These are phyloP conservation scores for Potentilla sterilis DNA, from an alignment of 306 rosid species.

Conservation along the genomic window DNA sequence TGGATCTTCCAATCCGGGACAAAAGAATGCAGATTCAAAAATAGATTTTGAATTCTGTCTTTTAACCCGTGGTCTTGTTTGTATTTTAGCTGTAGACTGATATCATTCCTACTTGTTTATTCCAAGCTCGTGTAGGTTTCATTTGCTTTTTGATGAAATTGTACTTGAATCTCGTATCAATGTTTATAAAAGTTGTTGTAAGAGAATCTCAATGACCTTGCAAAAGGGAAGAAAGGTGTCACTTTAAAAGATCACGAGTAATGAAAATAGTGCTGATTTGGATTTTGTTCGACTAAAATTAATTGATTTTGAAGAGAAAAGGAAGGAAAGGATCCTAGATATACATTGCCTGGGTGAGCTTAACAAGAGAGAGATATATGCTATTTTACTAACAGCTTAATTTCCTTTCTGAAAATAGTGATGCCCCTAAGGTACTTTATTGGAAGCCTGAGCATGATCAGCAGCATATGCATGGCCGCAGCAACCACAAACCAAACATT, in stretches of 20 bases:
- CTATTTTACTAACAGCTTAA: background rate
- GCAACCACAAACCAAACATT: slow-evolving; percentile 25
- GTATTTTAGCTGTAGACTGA: slow-evolving; percentile 16
- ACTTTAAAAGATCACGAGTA: background rate
- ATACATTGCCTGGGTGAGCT: background rate
- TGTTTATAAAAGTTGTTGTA: background rate
- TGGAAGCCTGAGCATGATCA: slow-evolving; percentile 3
- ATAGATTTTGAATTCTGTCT: slow-evolving; percentile 34
- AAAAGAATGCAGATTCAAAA: slow-evolving; percentile 61
- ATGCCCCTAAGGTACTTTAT: background rate
- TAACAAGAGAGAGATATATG: background rate
- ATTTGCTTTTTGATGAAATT: slow-evolving; percentile 1
- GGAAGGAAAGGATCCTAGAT: background rate
- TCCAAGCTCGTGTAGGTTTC: slow-evolving; percentile 13
- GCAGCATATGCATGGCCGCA: slow-evolving; percentile 21
- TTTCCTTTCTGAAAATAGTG: background rate
- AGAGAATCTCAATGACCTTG: background rate
- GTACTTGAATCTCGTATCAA: slow-evolving; percentile 2
- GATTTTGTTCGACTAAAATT: background rate
- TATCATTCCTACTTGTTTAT: slow-evolving; percentile 1
- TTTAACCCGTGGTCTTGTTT: background rate
- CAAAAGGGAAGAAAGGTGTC: background rate
- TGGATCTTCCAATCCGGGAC: slow-evolving; percentile 80
- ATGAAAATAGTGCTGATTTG: background rate
- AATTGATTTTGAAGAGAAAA: background rate